These are phyloP conservation scores for Inosperma sp. DNA, from an alignment of 768 basidiomycete genomes.

Conservation along the genomic window DNA sequence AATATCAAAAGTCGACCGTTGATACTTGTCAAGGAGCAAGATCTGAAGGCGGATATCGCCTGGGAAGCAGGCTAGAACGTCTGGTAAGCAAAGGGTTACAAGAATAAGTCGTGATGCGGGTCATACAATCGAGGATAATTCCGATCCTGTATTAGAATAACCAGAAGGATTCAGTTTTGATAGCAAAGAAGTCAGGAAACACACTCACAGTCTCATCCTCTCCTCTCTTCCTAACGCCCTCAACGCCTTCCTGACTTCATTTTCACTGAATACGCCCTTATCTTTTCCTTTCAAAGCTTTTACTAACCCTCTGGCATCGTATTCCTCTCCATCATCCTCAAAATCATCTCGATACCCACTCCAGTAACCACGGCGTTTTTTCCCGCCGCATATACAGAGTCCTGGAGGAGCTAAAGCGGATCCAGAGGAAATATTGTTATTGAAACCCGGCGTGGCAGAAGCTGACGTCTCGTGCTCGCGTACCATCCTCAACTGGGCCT, in stretches of 20 bases:
- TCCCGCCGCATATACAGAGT: conserved; percentile 54
- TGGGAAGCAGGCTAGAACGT: conserved; percentile 62
- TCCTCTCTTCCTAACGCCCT: conserved; percentile 61
- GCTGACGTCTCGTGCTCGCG: conserved; percentile 36
- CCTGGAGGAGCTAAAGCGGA: conserved; percentile 22
- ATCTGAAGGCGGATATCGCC: conserved; percentile 85
- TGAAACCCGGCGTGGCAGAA: conserved; percentile 17
- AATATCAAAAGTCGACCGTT: conserved; percentile 83
- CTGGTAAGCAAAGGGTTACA: conserved; percentile 24
- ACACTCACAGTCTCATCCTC: conserved; percentile 67
- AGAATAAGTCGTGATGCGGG: background rate
- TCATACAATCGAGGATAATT: conserved; percentile 51
- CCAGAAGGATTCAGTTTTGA: background rate
- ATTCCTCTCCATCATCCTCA: conserved; percentile 38
- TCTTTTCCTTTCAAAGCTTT: conserved; percentile 49
- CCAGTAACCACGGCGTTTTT: conserved; percentile 65
- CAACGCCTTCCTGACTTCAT: conserved; percentile 60
- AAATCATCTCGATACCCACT: conserved; percentile 56
- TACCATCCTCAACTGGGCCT: conserved; percentile 71
- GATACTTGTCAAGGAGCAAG: no score
- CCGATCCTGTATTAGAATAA: conserved; percentile 40
- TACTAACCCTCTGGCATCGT: conserved; percentile 34
- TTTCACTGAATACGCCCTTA: conserved; percentile 65
- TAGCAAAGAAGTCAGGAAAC: background rate
- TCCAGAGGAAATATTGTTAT: no score